Evolutionary conservation across 495 filamentous ascomycete genomes (phyloP).

Genomic region (Trypethelium eluteriae): DNA sequence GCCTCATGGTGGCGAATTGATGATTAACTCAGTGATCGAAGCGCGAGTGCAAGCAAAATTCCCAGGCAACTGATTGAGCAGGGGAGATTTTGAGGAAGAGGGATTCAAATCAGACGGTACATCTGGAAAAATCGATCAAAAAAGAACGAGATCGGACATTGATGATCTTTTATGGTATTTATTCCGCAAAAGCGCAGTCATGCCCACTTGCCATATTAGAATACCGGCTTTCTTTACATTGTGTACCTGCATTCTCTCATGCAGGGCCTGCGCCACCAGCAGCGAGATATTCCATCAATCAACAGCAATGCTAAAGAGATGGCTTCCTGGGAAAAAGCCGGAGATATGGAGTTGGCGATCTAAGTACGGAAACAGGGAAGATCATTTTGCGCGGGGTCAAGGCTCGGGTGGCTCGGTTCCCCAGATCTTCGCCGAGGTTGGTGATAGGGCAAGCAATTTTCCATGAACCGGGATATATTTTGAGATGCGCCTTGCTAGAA

Average conservation of each 20-base stretch:
- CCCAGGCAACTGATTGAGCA: no score
- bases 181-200: neutral
- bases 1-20: neutral
- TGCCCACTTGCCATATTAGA: neutral
- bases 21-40: neutral
- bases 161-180: neutral
- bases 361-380: neutral
- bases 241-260: neutral
- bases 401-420: neutral
- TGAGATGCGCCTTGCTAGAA: no score
- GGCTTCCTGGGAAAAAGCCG: neutral
- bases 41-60: no score
- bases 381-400: neutral
- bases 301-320: neutral
- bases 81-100: no score
- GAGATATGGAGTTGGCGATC: neutral
- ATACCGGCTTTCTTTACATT: neutral
- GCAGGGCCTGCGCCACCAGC: neutral
- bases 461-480: no score
- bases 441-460: no score
- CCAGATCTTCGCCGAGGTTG: no score
- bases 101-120: no score
- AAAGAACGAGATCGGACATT: no score
- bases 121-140: no score
- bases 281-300: conserved; percentile 7